These are phyloP conservation scores for Cladorrhinum sp. DNA, from an alignment of 2,329 filamentous ascomycete species.

Conservation along the genomic window DNA sequence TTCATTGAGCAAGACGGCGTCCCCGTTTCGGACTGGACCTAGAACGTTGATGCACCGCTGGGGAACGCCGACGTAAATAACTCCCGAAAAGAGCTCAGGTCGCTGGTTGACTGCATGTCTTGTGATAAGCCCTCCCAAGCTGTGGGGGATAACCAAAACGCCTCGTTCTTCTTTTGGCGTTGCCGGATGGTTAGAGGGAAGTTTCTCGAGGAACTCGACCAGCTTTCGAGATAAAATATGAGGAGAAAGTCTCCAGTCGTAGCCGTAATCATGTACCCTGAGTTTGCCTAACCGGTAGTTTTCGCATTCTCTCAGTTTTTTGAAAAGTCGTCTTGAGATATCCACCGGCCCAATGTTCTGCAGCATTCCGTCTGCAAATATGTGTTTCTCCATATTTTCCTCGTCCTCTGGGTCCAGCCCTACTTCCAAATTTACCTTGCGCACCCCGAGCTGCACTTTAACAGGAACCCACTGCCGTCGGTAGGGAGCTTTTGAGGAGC, in stretches of 20 bases:
- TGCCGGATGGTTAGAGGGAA: constrained; percentile 69
- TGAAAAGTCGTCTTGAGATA: constrained; percentile 78
- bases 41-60: constrained; percentile 88
- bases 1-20: constrained; percentile 84
- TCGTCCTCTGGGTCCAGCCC: constrained; percentile 80
- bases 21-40: constrained; percentile 85
- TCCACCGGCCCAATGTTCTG: constrained; percentile 89
- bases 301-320: constrained; percentile 68
- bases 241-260: constrained; percentile 90
- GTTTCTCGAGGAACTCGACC: constrained; percentile 66
- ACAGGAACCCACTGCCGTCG: constrained; percentile 93
- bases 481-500: constrained; percentile 76
- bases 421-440: constrained; percentile 87
- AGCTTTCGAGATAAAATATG: constrained; percentile 69
- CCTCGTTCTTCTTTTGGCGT: constrained; percentile 56
- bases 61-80: constrained; percentile 81
- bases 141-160: constrained; percentile 81
- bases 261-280: constrained; percentile 85
- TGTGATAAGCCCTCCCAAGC: constrained; percentile 81
- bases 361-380: constrained; percentile 85
- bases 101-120: constrained; percentile 81
- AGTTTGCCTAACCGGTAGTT: constrained; percentile 70
- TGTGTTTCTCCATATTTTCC: constrained; percentile 74
- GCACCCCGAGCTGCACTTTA: constrained; percentile 86
- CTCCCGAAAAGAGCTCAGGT: constrained; percentile 81